Evolutionary conservation across 306 rosid species (phyloP), one percentile per base, ranked within the genome.

Genomic region (Malus asiatica): DNA sequence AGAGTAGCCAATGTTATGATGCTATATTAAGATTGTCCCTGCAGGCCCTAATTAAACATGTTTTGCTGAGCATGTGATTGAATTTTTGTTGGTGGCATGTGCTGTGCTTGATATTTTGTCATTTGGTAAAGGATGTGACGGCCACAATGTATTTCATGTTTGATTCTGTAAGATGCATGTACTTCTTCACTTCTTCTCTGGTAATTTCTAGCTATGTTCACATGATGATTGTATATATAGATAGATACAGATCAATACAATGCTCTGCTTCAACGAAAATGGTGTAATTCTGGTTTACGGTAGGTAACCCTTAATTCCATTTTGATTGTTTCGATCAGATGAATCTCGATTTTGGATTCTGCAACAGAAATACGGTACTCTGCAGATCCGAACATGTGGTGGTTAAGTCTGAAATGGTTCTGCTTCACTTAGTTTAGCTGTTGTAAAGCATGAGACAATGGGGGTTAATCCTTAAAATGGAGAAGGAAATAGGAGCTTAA

Each of bases 121-220:
- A 38, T 71, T 70, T 33, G 65, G 75, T 55, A 53, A n/a, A 20
- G 45, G 74, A 71, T 71, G 75, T 71, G 64, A 30, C 3, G 4
- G 53, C 27, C 12, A 14, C 52, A 55, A 57, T n/a, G 27, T 61
- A 2, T 3, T 61, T 9, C 20, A 27, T 61, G 38, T 61, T 1
- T 61, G 38, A 61, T 61, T 12, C 19, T 61, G 66, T 61, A 14
- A 42, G 45, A 42, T 42, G 45, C 12, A 42, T 42, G 45, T 42
- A 25, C 66, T 25, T n/a, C 22, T 35, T 42, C 32, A 33, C 4
- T 53, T 57, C 11, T 32, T 53, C 65, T 71, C 13, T 55, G 32
- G 51, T 33, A 59, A 32, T 48, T 48, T 70, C 74, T 51, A 48
- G 62, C 45, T 10, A 29, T 29, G 57, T 70, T 62, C 73, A 46